phyloP scores from a whole-genome alignment of 2,329 filamentous ascomycete species.

The Talaromyces sp. region DNA sequence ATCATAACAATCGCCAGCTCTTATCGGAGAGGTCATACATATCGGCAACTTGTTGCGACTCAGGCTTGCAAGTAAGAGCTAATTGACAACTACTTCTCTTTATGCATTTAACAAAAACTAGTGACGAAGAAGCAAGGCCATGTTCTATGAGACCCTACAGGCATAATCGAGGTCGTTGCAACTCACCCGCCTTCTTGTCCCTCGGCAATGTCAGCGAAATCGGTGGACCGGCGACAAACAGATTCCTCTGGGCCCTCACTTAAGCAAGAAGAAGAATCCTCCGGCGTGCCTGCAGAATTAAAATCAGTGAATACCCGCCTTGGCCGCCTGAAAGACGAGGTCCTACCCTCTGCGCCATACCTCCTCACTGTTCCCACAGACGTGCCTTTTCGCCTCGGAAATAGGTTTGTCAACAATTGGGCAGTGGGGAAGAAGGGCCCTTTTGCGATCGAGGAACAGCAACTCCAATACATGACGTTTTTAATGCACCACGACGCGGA shows the following conservation, averaged over 20 bases:
- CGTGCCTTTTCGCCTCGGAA: conserved; percentile 44
- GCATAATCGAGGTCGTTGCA: conserved; percentile 1
- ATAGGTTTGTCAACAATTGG: conserved; percentile 46
- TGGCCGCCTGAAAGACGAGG: conserved; percentile 39
- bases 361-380: conserved; percentile 47
- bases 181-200: conserved; percentile 9
- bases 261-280: conserved; percentile 19
- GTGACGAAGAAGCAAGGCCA: conserved; percentile 12
- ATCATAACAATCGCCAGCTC: neutral
- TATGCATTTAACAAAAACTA: conserved; percentile 6
- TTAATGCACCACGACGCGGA: conserved; percentile 57
- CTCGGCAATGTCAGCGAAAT: conserved; percentile 41
- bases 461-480: conserved; percentile 62
- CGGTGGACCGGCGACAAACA: conserved; percentile 27
- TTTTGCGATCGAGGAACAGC: conserved; percentile 55
- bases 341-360: conserved; percentile 45
- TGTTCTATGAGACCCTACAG: neutral
- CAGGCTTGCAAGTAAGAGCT: neutral
- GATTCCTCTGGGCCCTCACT: conserved; percentile 23
- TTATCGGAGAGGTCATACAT: neutral
- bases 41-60: neutral
- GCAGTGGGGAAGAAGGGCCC: conserved; percentile 49
- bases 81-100: neutral
- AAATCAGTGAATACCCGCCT: conserved; percentile 37
- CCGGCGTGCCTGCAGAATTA: conserved; percentile 25